Evolutionary conservation across 2,329 filamentous ascomycete genomes (phyloP).

Genomic region (Graphiopsis chlorocephala): DNA sequence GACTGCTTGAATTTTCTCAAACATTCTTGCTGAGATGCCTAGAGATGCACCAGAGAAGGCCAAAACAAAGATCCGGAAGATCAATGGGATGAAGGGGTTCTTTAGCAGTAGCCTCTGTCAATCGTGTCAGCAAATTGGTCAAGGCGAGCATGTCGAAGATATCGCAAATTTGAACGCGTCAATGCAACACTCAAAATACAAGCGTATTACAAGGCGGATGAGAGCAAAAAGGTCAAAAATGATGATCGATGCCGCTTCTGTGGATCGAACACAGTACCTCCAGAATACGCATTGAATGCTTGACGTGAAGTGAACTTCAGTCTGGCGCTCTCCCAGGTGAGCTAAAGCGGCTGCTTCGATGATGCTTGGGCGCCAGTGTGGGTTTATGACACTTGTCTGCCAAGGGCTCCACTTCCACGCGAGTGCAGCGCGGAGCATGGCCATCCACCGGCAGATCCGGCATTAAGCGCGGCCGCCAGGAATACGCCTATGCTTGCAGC

Average conservation of each 20-base stretch:
- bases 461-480: not conserved
- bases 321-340: slow-evolving; percentile 40
- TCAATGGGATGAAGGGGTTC: slow-evolving; percentile 79
- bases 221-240: slow-evolving; percentile 3
- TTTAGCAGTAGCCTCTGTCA: slow-evolving; percentile 62
- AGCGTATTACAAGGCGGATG: not conserved
- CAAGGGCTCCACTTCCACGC: slow-evolving; percentile 10
- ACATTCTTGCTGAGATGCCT: slow-evolving; percentile 73
- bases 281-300: slow-evolving; percentile 34
- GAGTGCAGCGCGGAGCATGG: not conserved
- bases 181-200: not conserved
- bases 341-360: slow-evolving; percentile 32
- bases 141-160: not conserved
- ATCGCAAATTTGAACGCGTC: not conserved
- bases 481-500: slow-evolving; percentile 3
- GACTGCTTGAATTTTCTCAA: slow-evolving; percentile 45
- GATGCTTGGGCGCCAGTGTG: not conserved
- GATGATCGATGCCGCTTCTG: slow-evolving; percentile 31
- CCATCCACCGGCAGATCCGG: not conserved
- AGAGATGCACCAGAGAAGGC: slow-evolving; percentile 79
- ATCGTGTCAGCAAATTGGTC: slow-evolving; percentile 10
- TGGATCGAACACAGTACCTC: slow-evolving; percentile 40
- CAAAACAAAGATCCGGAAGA: slow-evolving; percentile 79
- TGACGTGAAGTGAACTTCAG: slow-evolving; percentile 30
- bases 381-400: not conserved